These are phyloP conservation scores for Ceratobasidium sp. DNA, from an alignment of 1,284 basidiomycete species.

Conservation along the genomic window DNA sequence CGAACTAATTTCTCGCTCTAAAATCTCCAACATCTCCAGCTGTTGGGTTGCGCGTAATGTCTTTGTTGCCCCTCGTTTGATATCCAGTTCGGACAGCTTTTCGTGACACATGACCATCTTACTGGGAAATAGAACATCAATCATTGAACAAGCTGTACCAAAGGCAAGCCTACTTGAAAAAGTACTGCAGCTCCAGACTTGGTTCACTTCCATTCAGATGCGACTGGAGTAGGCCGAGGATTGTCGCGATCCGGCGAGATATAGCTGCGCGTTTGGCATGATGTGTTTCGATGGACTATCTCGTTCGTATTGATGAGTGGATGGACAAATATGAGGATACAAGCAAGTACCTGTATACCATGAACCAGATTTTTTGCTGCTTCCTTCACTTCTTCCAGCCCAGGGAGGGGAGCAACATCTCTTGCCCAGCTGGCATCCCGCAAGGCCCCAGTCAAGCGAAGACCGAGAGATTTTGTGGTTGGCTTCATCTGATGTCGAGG, in stretches of 20 bases:
- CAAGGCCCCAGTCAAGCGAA: not conserved
- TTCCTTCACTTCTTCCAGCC: constrained; percentile 1
- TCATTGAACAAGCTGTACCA: not conserved
- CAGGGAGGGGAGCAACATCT: not conserved
- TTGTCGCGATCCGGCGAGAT: not conserved
- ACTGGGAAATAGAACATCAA: not conserved
- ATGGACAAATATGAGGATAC: too few relatives aligned
- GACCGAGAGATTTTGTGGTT: not conserved
- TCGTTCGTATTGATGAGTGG: too few relatives aligned
- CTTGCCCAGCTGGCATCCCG: not conserved
- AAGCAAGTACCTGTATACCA: constrained; percentile 2
- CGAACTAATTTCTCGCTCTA: constrained; percentile 13
- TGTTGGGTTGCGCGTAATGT: not conserved
- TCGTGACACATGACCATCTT: constrained; percentile 17
- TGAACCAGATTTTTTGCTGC: constrained; percentile 10
- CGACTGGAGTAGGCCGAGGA: not conserved
- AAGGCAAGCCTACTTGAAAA: constrained; percentile 1
- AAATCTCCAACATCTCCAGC: constrained; percentile 14
- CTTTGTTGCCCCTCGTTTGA: not conserved
- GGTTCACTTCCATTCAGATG: not conserved
- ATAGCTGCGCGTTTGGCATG: not conserved
- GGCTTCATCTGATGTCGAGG: not conserved
- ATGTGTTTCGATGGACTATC: constrained; percentile 2
- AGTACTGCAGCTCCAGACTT: constrained; percentile 6
- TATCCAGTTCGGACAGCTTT: not conserved